Evolutionary conservation across 805 yeast genomes (phyloP).

Genomic region (Jamesozyma hellenica): DNA sequence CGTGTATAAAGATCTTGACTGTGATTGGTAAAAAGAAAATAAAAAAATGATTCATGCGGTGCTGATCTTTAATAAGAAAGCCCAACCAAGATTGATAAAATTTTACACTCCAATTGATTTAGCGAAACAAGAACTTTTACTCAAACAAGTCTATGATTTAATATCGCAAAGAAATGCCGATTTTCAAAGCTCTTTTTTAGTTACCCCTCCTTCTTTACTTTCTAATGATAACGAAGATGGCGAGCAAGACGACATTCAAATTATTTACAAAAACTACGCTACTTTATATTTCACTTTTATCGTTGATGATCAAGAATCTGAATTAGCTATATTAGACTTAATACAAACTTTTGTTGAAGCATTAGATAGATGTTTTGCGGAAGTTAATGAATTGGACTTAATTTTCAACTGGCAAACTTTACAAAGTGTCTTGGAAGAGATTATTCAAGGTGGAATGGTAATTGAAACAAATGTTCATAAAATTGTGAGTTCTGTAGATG

Average conservation of each 20-base stretch:
- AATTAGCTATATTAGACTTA: conserved; percentile 83
- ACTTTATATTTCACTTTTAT: conserved; percentile 92
- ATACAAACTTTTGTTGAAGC: conserved; percentile 96
- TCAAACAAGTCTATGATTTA: conserved; percentile 73
- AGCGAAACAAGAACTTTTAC: conserved; percentile 65
- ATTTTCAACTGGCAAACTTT: conserved; percentile 98
- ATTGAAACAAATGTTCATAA: conserved; percentile 78
- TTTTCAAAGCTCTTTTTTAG: conserved; percentile 76
- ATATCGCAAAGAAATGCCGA: conserved; percentile 56
- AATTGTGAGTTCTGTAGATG: conserved; percentile 75
- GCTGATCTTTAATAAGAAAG: conserved; percentile 53
- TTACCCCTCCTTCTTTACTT: conserved; percentile 70
- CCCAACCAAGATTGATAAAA: conserved; percentile 79
- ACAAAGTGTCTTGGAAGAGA: conserved; percentile 82
- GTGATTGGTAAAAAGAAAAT: too few relatives aligned
- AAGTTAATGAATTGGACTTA: conserved; percentile 89
- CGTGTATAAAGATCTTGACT: too few relatives aligned
- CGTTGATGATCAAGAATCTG: conserved; percentile 93
- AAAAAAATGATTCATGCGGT: conserved; percentile 86
- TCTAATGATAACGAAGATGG: conserved; percentile 18
- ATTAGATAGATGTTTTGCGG: conserved; percentile 82
- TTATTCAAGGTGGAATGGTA: conserved; percentile 96
- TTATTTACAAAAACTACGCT: conserved; percentile 89
- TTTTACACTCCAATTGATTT: conserved; percentile 89
- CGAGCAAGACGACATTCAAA: conserved; percentile 65